Evolutionary conservation across 305 asterid genomes (phyloP).

Genomic region (Fraxinus albicans): DNA sequence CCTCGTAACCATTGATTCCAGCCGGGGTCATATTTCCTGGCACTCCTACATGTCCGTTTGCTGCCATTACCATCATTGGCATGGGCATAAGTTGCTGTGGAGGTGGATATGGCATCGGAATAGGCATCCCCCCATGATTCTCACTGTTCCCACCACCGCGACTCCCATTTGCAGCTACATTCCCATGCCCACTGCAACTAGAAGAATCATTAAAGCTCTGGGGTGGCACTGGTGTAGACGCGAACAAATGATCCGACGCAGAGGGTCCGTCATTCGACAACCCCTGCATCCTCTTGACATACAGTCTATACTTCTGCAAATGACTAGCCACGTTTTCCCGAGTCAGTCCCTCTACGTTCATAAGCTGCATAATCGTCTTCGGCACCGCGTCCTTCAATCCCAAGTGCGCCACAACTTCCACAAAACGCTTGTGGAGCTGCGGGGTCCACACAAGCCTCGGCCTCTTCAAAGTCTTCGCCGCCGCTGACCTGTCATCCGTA

Average conservation of each 20-base stretch:
- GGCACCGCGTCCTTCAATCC: conserved; percentile 93
- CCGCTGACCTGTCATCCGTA: conserved; percentile 47
- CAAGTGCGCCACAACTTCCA: conserved; percentile 84
- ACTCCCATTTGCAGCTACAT: conserved; percentile 35
- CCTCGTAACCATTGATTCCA: not conserved
- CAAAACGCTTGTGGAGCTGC: conserved; percentile 88
- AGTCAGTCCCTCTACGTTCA: conserved; percentile 94
- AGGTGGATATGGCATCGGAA: conserved; percentile 47
- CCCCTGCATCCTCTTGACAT: conserved; percentile 84
- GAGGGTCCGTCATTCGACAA: conserved; percentile 69
- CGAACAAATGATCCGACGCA: conserved; percentile 69
- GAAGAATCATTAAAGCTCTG: conserved; percentile 69
- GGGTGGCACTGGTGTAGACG: conserved; percentile 65
- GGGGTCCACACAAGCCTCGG: conserved; percentile 98
- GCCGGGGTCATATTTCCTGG: conserved; percentile 8
- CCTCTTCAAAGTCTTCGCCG: conserved; percentile 63
- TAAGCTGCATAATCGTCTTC: conserved; percentile 90
- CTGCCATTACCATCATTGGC: conserved; percentile 55
- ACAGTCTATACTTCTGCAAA: conserved; percentile 83
- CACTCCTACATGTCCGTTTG: conserved; percentile 27
- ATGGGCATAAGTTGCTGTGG: conserved; percentile 60
- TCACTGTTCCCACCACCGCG: conserved; percentile 37
- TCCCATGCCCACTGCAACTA: conserved; percentile 40
- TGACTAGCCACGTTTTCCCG: conserved; percentile 96
- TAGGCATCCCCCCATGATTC: conserved; percentile 39